Evolutionary conservation across 805 yeast genomes (phyloP).

Genomic region (Saccharomyces eubayanus): DNA sequence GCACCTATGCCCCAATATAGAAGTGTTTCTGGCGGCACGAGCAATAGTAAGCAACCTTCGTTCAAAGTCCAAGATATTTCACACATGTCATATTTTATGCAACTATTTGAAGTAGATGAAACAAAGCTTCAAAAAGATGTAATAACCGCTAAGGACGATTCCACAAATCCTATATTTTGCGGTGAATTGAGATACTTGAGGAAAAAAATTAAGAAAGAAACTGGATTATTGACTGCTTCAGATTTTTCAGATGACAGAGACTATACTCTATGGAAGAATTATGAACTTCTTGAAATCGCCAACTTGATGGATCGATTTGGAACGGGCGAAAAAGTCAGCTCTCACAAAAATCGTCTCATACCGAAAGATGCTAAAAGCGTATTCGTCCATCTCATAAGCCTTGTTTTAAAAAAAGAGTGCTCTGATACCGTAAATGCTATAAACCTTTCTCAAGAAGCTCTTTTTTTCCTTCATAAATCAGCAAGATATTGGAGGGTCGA

Average conservation of each 20-base stretch:
- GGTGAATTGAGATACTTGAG: conserved; percentile 9
- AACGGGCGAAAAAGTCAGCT: not conserved
- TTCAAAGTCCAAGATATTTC: conserved; percentile 50
- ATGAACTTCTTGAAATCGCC: conserved; percentile 30
- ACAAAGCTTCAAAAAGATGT: conserved; percentile 49
- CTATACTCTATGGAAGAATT: conserved; percentile 37
- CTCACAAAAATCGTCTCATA: conserved; percentile 22
- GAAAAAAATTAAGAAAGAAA: conserved; percentile 17
- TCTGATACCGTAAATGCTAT: conserved; percentile 4
- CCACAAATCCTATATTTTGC: conserved; percentile 14
- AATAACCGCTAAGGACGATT: conserved; percentile 19
- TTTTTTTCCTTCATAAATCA: conserved; percentile 38
- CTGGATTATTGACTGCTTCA: conserved; percentile 24
- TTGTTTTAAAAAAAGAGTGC: conserved; percentile 38
- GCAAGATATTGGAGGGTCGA: conserved; percentile 53
- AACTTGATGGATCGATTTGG: conserved; percentile 22
- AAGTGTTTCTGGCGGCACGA: not conserved
- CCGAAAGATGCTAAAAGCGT: conserved; percentile 37
- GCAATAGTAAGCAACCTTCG: conserved; percentile 34
- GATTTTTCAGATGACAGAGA: conserved; percentile 32
- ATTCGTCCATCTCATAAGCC: conserved; percentile 34
- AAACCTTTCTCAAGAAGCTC: conserved; percentile 37
- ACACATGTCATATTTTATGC: conserved; percentile 39
- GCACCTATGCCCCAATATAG: conserved; percentile 10
- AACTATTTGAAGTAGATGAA: conserved; percentile 43